A percentile compares a stretch with the other conserved stretches of the same genome.
Evolutionary conservation across 371 early-diverging fungal species (phyloP).

Genomic region (Saksenaea vasiformis): DNA sequence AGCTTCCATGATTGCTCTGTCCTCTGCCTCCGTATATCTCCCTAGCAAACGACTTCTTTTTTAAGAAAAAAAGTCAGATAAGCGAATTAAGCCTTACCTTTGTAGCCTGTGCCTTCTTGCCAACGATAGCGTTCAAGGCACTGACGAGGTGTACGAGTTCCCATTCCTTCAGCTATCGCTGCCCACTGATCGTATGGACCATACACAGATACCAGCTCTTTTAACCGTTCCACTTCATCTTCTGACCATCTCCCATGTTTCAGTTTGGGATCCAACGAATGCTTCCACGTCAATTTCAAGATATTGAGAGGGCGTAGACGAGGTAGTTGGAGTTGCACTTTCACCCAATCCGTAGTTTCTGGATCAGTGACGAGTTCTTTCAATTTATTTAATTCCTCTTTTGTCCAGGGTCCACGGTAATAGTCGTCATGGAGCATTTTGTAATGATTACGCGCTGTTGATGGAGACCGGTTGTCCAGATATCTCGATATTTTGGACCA

Average conservation of each 20-base stretch:
- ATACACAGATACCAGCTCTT: slow-evolving; percentile 6
- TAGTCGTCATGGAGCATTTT: neutral
- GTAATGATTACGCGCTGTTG: slow-evolving; percentile 21
- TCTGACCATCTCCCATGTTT: slow-evolving; percentile 38
- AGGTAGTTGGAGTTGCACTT: slow-evolving; percentile 26
- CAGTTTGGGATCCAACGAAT: slow-evolving; percentile 29
- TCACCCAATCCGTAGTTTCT: slow-evolving; percentile 19
- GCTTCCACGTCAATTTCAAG: slow-evolving; percentile 27
- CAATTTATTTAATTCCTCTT: slow-evolving; percentile 25
- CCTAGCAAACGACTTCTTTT: slow-evolving; percentile 14
- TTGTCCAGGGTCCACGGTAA: slow-evolving; percentile 31
- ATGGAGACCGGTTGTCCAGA: slow-evolving; percentile 23
- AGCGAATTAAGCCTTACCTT: slow-evolving; percentile 10
- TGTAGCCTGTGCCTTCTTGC: slow-evolving; percentile 22
- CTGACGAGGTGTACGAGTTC: slow-evolving; percentile 32
- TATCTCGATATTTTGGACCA: slow-evolving; percentile 15
- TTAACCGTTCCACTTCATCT: slow-evolving; percentile 24
- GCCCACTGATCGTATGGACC: slow-evolving; percentile 26
- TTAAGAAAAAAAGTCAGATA: neutral
- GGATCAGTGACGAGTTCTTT: slow-evolving; percentile 16
- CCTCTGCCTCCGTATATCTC: slow-evolving; percentile 34
- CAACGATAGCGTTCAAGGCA: slow-evolving; percentile 45
- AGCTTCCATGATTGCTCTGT: slow-evolving; percentile 25
- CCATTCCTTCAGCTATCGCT: slow-evolving; percentile 15
- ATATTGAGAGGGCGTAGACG: slow-evolving; percentile 13